Evolutionary conservation across 331 rosid genomes (phyloP).

Genomic region (Arachis monticola): DNA sequence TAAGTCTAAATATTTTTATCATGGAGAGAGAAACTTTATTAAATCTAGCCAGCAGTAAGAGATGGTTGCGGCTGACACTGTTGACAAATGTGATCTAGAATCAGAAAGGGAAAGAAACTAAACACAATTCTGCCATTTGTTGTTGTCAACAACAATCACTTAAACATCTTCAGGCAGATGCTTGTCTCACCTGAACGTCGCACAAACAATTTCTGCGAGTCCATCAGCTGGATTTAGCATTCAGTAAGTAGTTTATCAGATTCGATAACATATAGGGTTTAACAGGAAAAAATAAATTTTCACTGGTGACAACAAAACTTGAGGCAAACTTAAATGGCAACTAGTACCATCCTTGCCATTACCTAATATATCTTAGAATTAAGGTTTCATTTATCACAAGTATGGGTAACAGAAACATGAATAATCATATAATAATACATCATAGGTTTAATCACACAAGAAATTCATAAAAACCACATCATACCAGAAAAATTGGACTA

Average conservation of each 20-base stretch:
- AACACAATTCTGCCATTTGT: not conserved
- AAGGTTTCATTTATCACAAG: not conserved
- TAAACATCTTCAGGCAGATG: not conserved
- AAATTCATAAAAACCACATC: not conserved
- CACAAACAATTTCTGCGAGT: not conserved
- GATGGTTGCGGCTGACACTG: not conserved
- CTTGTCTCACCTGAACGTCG: not conserved
- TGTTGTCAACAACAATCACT: not conserved
- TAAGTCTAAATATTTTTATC: not conserved
- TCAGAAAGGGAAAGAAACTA: not conserved
- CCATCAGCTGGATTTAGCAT: not conserved
- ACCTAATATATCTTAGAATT: not conserved
- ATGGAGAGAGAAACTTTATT: not conserved
- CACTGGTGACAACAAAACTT: not conserved
- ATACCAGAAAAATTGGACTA: not conserved
- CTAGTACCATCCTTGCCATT: not conserved
- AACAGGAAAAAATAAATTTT: not conserved
- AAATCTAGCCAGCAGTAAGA: constrained; percentile 5
- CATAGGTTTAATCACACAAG: not conserved
- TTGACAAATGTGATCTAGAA: not conserved
- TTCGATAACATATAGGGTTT: not conserved
- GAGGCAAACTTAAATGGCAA: not conserved
- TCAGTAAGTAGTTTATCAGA: not conserved
- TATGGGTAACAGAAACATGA: not conserved
- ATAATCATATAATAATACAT: not conserved